phyloP scores from a whole-genome alignment of 495 filamentous ascomycete species.

The Staphylotrichum longicolle region DNA sequence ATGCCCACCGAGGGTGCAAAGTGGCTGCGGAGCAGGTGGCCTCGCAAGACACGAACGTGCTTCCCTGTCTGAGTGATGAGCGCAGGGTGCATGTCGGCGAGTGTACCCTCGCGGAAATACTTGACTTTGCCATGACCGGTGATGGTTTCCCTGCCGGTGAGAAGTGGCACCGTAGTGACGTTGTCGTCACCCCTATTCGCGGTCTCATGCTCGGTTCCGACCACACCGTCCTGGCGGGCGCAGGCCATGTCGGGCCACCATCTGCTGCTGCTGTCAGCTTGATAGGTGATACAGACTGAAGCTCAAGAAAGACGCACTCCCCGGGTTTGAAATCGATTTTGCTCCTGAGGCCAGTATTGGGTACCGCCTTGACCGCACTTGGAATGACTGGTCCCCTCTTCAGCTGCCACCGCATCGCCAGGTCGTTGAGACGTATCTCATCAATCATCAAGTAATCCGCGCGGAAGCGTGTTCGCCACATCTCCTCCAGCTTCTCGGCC shows the following conservation, averaged over 20 bases:
- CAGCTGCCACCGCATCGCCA: conserved; percentile 35
- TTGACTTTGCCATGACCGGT: conserved; percentile 27
- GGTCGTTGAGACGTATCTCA: conserved; percentile 32
- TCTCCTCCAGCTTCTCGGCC: conserved; percentile 36
- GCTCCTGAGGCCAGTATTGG: too few species aligned
- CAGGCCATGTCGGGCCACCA: conserved; percentile 53
- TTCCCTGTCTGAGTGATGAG: conserved; percentile 41
- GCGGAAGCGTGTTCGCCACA: conserved; percentile 41
- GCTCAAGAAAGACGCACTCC: not conserved
- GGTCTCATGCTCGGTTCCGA: conserved; percentile 35
- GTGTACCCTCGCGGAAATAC: conserved; percentile 38
- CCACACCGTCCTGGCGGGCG: conserved; percentile 48
- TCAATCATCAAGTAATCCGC: conserved; percentile 44
- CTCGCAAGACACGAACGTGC: conserved; percentile 45
- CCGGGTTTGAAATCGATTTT: not conserved
- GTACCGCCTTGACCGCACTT: too few species aligned
- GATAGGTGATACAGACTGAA: too few species aligned
- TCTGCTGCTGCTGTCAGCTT: conserved; percentile 24
- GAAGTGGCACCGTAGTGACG: conserved; percentile 39
- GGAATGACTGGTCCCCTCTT: conserved; percentile 17
- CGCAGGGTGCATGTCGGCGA: conserved; percentile 37
- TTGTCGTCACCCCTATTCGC: conserved; percentile 40
- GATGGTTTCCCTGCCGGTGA: conserved; percentile 45
- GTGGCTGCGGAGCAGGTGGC: conserved; percentile 41
- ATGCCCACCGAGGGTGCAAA: conserved; percentile 47